Base-by-base conservation (phyloP, 2,329 filamentous ascomycete genomes). In the Xylariaceae sp. region DNA sequence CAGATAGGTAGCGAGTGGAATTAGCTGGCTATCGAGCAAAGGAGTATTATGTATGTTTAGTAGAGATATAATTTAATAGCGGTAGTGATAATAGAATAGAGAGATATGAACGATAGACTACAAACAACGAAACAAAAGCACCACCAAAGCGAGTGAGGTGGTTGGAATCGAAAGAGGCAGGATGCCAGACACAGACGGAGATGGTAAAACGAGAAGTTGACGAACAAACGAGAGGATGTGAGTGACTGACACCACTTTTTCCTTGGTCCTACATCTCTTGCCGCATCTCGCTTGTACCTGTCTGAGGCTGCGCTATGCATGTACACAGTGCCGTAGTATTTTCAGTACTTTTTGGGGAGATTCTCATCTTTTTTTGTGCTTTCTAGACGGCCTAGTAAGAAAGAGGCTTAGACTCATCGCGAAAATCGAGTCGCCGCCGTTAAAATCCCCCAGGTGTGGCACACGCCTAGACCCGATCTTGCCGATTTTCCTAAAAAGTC, bases 101-200 rank as follows among this genome's bases (percentile, higher is more conserved):
- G 27, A 16, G 27, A 29, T 22, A 25, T 21, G 42, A 45, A 61
- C 56, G 57, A 61, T 56, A 59, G 61, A 58, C 54, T 56, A 64
- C 59, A 62, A 59, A 59, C 54, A 50, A 52, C 50, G 35, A 52
- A 55, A 59, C 60, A 68, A 68, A 41, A 52, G 48, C 33, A 62
- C 68, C 71, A 72, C 73, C 74, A 73, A 69, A 82, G 72, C 78
- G 79, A 83, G 71, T 77, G 79, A 80, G 71, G 71, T 67, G 57
- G 50, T 44, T 53, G 44, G 49, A 48, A 50, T 51, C 48, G 55
- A 51, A 51, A 59, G 45, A 55, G n/a, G n/a, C n/a, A n/a, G n/a
- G n/a, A n/a, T n/a, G n/a, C n/a, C n/a, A n/a, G 38, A 19, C 49
- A 54, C 20, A 40, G 19, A 49, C 45, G 39, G 42, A 43, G 45